A percentile compares a stretch with the other conserved stretches of the same genome.
phyloP scores from a whole-genome alignment of 805 yeast species.

The Kuraishia ogatae region DNA sequence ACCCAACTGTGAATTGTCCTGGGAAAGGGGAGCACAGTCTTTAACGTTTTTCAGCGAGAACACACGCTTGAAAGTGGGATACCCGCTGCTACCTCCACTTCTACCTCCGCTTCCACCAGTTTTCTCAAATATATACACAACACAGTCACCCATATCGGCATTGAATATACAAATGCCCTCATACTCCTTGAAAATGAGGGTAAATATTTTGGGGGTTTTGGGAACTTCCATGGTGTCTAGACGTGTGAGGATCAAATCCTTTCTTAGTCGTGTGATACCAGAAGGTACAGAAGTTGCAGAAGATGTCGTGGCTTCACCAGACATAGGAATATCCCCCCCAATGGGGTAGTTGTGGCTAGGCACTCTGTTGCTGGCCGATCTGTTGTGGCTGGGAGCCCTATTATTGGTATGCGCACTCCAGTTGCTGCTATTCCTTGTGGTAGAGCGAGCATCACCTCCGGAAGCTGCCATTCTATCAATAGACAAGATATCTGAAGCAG shows the following conservation, averaged over 20 bases:
- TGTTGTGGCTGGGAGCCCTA: neutral
- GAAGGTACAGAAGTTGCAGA: neutral
- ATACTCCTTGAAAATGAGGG: conserved; percentile 24
- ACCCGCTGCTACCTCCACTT: neutral
- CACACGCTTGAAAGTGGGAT: neutral
- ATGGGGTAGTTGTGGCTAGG: neutral
- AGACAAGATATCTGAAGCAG: conserved; percentile 28
- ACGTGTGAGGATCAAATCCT: conserved; percentile 60
- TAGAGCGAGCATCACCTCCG: neutral
- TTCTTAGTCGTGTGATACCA: conserved; percentile 13
- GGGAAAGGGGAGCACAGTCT: neutral
- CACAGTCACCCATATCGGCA: neutral
- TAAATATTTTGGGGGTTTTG: conserved; percentile 31
- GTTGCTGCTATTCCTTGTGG: neutral
- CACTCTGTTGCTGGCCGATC: neutral
- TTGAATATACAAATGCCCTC: neutral
- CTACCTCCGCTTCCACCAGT: too few relatives aligned
- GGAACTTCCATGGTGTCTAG: neutral
- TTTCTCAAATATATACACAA: neutral
- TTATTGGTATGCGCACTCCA: neutral
- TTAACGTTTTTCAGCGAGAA: neutral
- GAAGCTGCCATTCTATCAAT: conserved; percentile 38
- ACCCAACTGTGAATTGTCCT: neutral
- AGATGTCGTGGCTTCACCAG: neutral
- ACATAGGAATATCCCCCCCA: neutral